phyloP scores from a whole-genome alignment of 139 green algal genomes.

The Volvox africanus region DNA sequence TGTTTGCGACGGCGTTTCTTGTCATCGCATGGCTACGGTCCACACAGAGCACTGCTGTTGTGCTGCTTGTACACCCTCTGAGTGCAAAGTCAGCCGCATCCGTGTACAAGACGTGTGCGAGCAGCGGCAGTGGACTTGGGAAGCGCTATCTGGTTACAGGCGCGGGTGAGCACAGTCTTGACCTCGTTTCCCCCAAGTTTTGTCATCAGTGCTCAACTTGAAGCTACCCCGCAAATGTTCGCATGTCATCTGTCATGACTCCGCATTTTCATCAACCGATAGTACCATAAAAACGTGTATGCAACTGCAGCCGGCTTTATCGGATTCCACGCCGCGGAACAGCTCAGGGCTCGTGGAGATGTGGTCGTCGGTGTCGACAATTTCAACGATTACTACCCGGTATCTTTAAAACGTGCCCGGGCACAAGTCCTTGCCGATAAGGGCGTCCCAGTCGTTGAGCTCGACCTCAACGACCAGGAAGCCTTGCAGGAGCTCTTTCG shows the following conservation, averaged over 20 bases:
- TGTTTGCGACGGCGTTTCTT: neutral
- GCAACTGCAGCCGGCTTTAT: conserved; percentile 78
- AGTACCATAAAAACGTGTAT: neutral
- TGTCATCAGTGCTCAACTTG: too few relatives aligned
- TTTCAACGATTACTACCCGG: conserved; percentile 89
- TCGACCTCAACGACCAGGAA: conserved; percentile 76
- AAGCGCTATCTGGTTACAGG: conserved; percentile 40
- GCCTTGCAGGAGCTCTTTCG: conserved; percentile 73
- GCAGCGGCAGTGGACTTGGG: conserved; percentile 18
- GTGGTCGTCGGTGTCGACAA: conserved; percentile 88
- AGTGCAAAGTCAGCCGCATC: neutral
- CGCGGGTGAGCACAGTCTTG: neutral
- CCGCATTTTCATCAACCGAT: neutral
- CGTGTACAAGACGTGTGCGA: conserved; percentile 29
- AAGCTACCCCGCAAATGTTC: neutral
- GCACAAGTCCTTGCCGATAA: conserved; percentile 50
- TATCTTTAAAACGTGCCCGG: conserved; percentile 76
- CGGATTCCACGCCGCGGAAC: conserved; percentile 69
- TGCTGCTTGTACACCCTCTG: conserved; percentile 18
- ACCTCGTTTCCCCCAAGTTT: too few relatives aligned
- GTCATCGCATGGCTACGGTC: neutral
- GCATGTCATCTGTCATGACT: neutral
- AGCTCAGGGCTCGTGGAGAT: conserved; percentile 64
- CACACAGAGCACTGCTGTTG: neutral
- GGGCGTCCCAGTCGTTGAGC: conserved; percentile 69